These are phyloP conservation scores for Ensete glaucum DNA, from an alignment of 176 grass and related monocot species.

Conservation along the genomic window DNA sequence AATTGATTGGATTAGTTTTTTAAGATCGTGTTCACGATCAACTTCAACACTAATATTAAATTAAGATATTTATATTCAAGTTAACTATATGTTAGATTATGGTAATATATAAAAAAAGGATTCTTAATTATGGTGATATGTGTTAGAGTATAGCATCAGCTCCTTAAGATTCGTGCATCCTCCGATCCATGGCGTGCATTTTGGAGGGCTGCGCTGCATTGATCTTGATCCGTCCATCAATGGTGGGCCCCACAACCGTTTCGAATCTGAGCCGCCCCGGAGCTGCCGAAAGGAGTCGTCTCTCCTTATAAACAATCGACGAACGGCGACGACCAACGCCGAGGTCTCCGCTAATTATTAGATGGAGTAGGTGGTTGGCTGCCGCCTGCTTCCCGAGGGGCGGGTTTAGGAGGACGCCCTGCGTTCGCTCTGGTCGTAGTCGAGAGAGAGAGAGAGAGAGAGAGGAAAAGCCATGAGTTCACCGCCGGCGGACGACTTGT, in stretches of 20 bases:
- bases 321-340: background rate
- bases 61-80: too few relatives aligned
- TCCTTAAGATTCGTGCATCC: too few relatives aligned
- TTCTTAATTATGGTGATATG: too few relatives aligned
- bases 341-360: background rate
- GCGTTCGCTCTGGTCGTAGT: background rate
- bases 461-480: background rate
- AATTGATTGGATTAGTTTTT: too few relatives aligned
- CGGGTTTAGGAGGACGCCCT: background rate
- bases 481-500: conserved; percentile 1
- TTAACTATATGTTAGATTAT: too few relatives aligned
- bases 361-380: background rate
- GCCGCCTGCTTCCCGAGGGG: background rate
- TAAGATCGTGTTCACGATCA: too few relatives aligned
- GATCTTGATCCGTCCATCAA: background rate
- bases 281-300: background rate
- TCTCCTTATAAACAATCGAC: background rate
- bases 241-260: background rate
- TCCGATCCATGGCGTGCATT: too few relatives aligned
- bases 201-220: background rate
- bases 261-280: background rate
- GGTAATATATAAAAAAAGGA: too few relatives aligned
- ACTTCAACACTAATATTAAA: too few relatives aligned
- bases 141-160: too few relatives aligned
- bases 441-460: background rate